These are phyloP conservation scores for Logfia minima DNA, from an alignment of 129 eudicot species.

Conservation along the genomic window DNA sequence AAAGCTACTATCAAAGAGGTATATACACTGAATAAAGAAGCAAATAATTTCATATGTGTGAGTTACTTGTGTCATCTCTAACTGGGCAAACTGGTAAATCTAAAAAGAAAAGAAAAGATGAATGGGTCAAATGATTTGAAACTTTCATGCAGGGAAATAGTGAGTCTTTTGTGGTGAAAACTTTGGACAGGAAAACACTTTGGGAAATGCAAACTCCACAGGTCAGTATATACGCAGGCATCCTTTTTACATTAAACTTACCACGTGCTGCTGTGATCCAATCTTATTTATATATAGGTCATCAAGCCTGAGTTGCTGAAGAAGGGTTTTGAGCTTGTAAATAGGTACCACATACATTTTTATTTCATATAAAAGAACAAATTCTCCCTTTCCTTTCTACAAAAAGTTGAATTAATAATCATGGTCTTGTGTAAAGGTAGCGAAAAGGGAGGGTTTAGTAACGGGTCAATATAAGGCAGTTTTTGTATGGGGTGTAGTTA, in stretches of 20 bases:
- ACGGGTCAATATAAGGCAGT: background rate
- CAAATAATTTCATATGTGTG: background rate
- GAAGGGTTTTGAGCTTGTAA: constrained; percentile 94
- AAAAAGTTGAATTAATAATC: background rate
- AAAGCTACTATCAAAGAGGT: constrained; percentile 99
- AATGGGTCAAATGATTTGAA: background rate
- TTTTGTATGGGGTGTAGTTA: background rate
- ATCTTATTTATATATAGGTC: constrained; percentile 45
- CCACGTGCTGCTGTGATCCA: background rate
- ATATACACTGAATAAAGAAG: constrained; percentile 14
- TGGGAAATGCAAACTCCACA: constrained; percentile 99
- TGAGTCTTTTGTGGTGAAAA: constrained; percentile 82
- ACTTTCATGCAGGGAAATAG: constrained; percentile 62
- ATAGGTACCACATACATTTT: constrained; percentile 53
- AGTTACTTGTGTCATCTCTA: background rate
- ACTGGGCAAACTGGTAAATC: background rate
- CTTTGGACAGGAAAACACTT: constrained; percentile 89
- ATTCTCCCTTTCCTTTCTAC: background rate
- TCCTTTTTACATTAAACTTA: constrained; percentile 9
- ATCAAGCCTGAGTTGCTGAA: constrained; percentile 86
- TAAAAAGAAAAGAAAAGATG: background rate
- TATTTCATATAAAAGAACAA: background rate
- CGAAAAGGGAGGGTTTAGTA: too few relatives aligned
- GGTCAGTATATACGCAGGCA: constrained; percentile 38
- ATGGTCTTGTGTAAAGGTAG: background rate